Conservation (phyloP, 495 filamentous ascomycete genomes). For the Sporormia fimetaria region DNA sequence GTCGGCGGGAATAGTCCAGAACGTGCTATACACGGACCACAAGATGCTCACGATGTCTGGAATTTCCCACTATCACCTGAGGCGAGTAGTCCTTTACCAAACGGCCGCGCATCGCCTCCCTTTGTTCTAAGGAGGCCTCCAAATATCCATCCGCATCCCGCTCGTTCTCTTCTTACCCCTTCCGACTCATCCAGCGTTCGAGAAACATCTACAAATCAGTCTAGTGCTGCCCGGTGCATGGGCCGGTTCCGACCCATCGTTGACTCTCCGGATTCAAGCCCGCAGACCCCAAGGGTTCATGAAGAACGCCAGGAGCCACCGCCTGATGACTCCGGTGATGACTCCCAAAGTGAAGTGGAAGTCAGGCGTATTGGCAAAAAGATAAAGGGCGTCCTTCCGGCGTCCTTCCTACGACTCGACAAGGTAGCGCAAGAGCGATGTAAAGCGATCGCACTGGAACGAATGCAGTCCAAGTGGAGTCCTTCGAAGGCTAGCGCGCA, state of each 20-base stretch:
- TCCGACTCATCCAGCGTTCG: constrained; percentile 15
- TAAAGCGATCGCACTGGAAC: constrained; percentile 24
- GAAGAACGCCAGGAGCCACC: no score
- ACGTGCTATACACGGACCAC: not conserved
- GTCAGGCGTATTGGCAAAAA: constrained; percentile 39
- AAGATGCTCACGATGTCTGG: constrained; percentile 3
- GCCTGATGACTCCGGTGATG: constrained; percentile 3
- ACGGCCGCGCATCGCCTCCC: no score
- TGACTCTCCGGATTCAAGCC: no score
- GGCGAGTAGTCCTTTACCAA: not conserved
- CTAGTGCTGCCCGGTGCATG: no score
- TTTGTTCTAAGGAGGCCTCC: no score
- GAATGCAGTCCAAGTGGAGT: constrained; percentile 10
- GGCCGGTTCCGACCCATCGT: no score
- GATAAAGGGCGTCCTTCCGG: constrained; percentile 79
- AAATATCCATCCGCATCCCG: no score
- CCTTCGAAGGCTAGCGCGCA: constrained; percentile 28
- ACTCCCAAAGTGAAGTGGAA: constrained; percentile 24
- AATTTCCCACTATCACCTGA: constrained; percentile 5
- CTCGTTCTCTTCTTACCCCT: constrained; percentile 15
- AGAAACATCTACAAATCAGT: no score
- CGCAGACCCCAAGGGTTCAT: no score
- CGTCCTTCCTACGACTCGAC: constrained; percentile 78
- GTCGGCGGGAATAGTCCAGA: not conserved
- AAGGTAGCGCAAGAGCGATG: constrained; percentile 33